A percentile compares a stretch with the other conserved stretches of the same genome.
Evolutionary conservation across 148 eudicot genomes (phyloP).

Genomic region (Rhododendron griersonianum): DNA sequence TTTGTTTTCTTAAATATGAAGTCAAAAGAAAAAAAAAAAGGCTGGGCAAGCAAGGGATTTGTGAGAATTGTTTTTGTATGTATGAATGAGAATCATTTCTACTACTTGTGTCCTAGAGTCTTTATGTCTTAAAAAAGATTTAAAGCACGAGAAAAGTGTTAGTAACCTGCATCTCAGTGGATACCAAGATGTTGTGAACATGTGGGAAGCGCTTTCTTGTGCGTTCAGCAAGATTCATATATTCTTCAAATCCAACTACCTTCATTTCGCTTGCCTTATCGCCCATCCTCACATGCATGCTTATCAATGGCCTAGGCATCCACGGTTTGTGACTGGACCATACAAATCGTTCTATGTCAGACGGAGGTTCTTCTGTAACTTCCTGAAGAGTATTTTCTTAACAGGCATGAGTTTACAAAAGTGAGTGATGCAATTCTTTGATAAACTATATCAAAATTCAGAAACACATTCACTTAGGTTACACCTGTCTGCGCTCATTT

Average conservation of each 20-base stretch:
- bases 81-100: too few relatives aligned
- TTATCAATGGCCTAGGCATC: constrained; percentile 78
- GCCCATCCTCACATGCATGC: constrained; percentile 97
- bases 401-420: not conserved
- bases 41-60: too few relatives aligned
- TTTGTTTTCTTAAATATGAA: too few relatives aligned
- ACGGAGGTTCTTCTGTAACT: constrained; percentile 1
- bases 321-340: constrained; percentile 87
- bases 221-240: constrained; percentile 66
- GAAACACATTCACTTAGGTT: not conserved
- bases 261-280: constrained; percentile 96
- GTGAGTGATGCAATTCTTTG: not conserved
- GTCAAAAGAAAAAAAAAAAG: too few relatives aligned
- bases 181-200: constrained; percentile 69
- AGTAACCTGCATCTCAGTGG: constrained; percentile 87
- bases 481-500: not conserved
- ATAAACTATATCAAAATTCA: not conserved
- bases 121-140: too few relatives aligned
- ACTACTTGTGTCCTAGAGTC: too few relatives aligned
- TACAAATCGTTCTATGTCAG: constrained; percentile 63
- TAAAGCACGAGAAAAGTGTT: not conserved
- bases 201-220: constrained; percentile 59
- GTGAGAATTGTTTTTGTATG: too few relatives aligned
- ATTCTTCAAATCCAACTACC: constrained; percentile 71
- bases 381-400: constrained; percentile 30